These are phyloP conservation scores for Sporothrix sp. DNA, from an alignment of 2,329 filamentous ascomycete genomes.

Conservation along the genomic window DNA sequence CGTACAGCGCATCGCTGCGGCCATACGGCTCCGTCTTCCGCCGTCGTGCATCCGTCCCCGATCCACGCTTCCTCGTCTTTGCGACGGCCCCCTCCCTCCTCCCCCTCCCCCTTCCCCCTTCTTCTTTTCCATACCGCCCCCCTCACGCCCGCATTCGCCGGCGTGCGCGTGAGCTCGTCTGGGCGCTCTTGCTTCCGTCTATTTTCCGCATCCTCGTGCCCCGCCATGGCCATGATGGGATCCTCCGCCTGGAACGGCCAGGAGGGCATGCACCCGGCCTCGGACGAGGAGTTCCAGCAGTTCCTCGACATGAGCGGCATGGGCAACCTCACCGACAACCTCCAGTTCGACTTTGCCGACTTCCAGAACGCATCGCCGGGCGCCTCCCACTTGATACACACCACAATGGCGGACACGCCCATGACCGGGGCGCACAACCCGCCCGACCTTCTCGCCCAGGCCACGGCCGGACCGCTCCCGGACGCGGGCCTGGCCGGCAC, in stretches of 20 bases:
- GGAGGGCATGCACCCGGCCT: conserved; percentile 39
- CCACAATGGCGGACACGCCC: conserved; percentile 31
- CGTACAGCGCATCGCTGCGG: background rate
- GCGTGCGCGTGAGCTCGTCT: too few relatives aligned
- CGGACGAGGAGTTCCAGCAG: conserved; percentile 55
- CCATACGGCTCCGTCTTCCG: background rate
- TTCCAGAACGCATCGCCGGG: conserved; percentile 34
- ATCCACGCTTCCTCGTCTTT: too few relatives aligned
- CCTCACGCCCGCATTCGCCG: too few relatives aligned
- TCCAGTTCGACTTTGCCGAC: conserved; percentile 51
- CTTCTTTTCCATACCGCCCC: too few relatives aligned
- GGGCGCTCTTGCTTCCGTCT: too few relatives aligned
- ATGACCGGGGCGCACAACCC: conserved; percentile 37
- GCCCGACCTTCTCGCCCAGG: conserved; percentile 28
- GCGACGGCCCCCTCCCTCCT: too few relatives aligned
- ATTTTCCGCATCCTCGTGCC: background rate
- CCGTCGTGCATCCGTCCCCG: background rate
- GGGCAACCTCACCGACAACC: conserved; percentile 40
- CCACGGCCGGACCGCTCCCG: conserved; percentile 9
- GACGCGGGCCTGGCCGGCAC: conserved; percentile 15
- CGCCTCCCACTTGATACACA: conserved; percentile 13
- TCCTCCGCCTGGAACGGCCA: conserved; percentile 46
- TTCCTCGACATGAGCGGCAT: conserved; percentile 53
- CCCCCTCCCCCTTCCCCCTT: background rate
- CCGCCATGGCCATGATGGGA: conserved; percentile 39